Base-by-base conservation (phyloP, 176 grass and related monocot species). In the Miscanthus lutarioriparius region DNA sequence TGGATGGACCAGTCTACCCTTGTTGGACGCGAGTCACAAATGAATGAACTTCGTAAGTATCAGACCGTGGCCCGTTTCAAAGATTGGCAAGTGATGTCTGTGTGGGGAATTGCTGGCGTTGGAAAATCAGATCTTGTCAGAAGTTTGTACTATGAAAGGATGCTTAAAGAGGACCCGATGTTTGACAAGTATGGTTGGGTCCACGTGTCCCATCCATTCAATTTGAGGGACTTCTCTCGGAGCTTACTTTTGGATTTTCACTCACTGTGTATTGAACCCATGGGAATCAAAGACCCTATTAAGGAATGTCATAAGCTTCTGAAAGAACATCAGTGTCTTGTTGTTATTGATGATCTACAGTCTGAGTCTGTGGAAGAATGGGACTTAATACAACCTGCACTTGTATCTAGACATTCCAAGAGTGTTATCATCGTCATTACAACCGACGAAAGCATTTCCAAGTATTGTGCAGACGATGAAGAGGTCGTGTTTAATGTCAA, bases 81-180 rank as follows among this genome's bases (percentile, higher is more conserved):
- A 8, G n/a, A 26, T 72, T 27, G 22, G 39, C 70, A 44, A 72
- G 70, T 72, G 5, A 72, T 72, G 39, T 72, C 70, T 27, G 70
- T 72, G 4, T 72, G 70, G 70, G 70, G 70, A 27, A 72, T 72
- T 44, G 70, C 70, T 27, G 39, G 70, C 4, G 70, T 72, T 72
- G 70, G 70, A 23, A 72, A 72, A 72, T 44, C 70, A 16, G 39
- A 6, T 45, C 70, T 72, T 2, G 39, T 72, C 1, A 72, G 12
- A 72, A 44, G 7, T 15, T 44, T 72, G 12, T 72, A 72, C 39
- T 72, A 44, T 72, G n/a, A 15, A 8, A 72, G 22, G 7, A 72
- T 72, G n/a, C 70, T 26, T 44, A 1, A 69, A 22, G 37, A 14
- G 11, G 37, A 7, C n/a, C 2, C 5, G 3, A 25, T 13, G 1